Evolutionary conservation across 2,329 filamentous ascomycete genomes (phyloP).

Genomic region (Graphilbum fragrans): DNA sequence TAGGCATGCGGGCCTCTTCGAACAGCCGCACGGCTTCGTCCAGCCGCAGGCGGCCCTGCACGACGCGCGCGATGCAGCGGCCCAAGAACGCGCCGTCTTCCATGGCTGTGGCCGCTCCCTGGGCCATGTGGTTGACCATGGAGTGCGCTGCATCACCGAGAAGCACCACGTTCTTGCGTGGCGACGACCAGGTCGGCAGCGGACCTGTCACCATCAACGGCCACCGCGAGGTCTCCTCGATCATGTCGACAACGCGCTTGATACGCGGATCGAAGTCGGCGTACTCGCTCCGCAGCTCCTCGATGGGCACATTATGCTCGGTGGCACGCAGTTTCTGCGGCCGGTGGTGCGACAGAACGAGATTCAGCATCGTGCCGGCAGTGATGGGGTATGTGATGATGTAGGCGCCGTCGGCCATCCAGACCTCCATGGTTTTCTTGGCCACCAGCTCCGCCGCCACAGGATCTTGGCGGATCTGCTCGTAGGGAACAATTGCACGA

Average conservation of each 20-base stretch:
- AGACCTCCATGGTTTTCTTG: conserved; percentile 17
- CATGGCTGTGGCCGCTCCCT: conserved; percentile 30
- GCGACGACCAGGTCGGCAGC: conserved; percentile 13
- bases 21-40: conserved; percentile 19
- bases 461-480: conserved; percentile 27
- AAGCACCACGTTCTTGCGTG: conserved; percentile 23
- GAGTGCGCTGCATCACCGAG: conserved; percentile 27
- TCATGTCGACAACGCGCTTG: conserved; percentile 26
- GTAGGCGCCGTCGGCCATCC: conserved; percentile 18
- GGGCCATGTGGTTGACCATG: conserved; percentile 30
- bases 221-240: conserved; percentile 23
- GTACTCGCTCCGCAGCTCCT: conserved; percentile 28
- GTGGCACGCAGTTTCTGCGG: conserved; percentile 18
- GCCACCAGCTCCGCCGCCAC: conserved; percentile 23
- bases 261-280: conserved; percentile 31
- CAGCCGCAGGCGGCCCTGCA: conserved; percentile 19
- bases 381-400: conserved; percentile 33
- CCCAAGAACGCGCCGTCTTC: conserved; percentile 22
- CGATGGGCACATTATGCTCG: conserved; percentile 24
- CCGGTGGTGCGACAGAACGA: conserved; percentile 24
- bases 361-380: conserved; percentile 29
- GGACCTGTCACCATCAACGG: conserved; percentile 28
- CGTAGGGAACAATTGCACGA: conserved; percentile 29
- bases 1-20: conserved; percentile 21
- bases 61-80: conserved; percentile 21